Evolutionary conservation across 1,139 yeast species (phyloP).

Genomic region (Kodamaea arcana): DNA sequence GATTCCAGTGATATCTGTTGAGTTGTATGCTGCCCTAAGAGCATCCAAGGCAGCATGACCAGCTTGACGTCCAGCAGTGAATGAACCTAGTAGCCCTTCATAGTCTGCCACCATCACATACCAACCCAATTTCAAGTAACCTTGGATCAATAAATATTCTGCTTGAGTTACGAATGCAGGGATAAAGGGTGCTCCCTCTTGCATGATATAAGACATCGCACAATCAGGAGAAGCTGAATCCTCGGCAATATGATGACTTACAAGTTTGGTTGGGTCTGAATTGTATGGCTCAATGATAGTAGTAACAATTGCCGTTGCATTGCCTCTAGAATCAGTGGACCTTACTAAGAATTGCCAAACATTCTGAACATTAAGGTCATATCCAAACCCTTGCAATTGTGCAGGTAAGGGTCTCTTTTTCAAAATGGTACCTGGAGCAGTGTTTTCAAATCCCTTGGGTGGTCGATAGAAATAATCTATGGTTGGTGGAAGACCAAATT

Average conservation of each 20-base stretch:
- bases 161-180: conserved; percentile 15
- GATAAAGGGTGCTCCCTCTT: conserved; percentile 12
- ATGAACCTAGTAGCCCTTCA: conserved; percentile 26
- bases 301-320: conserved; percentile 26
- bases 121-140: conserved; percentile 23
- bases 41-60: conserved; percentile 26
- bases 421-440: conserved; percentile 22
- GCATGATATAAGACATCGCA: conserved; percentile 28
- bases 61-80: conserved; percentile 25
- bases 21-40: conserved; percentile 20
- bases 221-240: conserved; percentile 27
- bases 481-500: conserved; percentile 1
- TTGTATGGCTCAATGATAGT: conserved; percentile 29
- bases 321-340: conserved; percentile 27
- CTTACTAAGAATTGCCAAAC: conserved; percentile 31
- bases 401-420: conserved; percentile 20
- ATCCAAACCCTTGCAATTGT: conserved; percentile 12
- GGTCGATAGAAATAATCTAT: conserved; percentile 26
- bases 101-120: conserved; percentile 31
- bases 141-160: conserved; percentile 17
- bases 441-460: conserved; percentile 21
- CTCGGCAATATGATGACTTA: conserved; percentile 31
- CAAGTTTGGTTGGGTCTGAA: conserved; percentile 23
- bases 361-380: conserved; percentile 9
- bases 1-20: conserved; percentile 20